These are phyloP conservation scores for Leccinum subtestaceum DNA, from an alignment of 768 basidiomycete species.

Conservation along the genomic window DNA sequence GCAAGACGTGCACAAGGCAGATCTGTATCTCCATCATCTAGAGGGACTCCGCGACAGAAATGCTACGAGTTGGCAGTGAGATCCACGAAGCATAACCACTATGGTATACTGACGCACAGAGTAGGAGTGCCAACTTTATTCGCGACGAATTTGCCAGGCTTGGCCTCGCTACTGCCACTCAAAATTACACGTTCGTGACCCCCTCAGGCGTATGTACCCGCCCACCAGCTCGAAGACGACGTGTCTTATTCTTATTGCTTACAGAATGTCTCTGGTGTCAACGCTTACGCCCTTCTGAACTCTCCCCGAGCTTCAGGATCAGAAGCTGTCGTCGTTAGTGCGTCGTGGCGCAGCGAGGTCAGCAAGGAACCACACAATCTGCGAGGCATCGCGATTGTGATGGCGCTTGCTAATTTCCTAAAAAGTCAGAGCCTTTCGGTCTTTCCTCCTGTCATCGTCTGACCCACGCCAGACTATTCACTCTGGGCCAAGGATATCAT, in stretches of 20 bases:
- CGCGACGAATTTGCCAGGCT: slow-evolving; percentile 65
- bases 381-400: slow-evolving; percentile 80
- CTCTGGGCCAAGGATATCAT: slow-evolving; percentile 95
- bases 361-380: slow-evolving; percentile 66
- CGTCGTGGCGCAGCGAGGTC: slow-evolving; percentile 79
- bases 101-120: background rate
- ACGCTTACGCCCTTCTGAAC: slow-evolving; percentile 77
- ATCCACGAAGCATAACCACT: slow-evolving; percentile 2
- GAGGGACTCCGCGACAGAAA: slow-evolving; percentile 62
- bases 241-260: slow-evolving; percentile 2
- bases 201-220: slow-evolving; percentile 43
- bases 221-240: background rate
- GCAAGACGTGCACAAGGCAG: slow-evolving; percentile 86
- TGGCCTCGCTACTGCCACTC: slow-evolving; percentile 69
- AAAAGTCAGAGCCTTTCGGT: slow-evolving; percentile 53
- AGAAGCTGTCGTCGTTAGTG: slow-evolving; percentile 89
- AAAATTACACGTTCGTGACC: slow-evolving; percentile 60
- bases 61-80: slow-evolving; percentile 71
- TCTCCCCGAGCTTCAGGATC: slow-evolving; percentile 91
- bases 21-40: slow-evolving; percentile 70
- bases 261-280: slow-evolving; percentile 62
- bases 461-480: slow-evolving; percentile 58
- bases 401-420: slow-evolving; percentile 80
- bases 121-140: slow-evolving; percentile 66
- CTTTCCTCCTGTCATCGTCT: background rate